Base-by-base conservation (phyloP, 179 eudicot species). In the Beta lomatogona region DNA sequence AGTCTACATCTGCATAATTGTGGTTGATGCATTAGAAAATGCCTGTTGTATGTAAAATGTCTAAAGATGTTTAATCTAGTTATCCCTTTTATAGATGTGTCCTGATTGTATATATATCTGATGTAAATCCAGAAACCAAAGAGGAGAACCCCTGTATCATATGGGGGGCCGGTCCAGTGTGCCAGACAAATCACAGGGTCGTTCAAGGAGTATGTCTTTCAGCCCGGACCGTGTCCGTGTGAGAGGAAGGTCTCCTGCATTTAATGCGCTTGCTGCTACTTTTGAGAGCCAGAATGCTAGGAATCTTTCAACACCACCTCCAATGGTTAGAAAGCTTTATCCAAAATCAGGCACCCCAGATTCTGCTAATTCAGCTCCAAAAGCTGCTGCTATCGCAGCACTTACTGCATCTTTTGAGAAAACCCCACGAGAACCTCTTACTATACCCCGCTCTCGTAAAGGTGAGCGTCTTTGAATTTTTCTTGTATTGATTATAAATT, bases 181-280 rank as follows among this genome's bases (percentile, higher is more conserved):
- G 71, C 91, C 93, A 13, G 99, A 97, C 75, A 93, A 97, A 88
- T 85, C 99, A 58, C 98, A 96, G 79, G 91, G 97, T 46, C 93
- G 97, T 71, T 92, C 98, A 28, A 87, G 99, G 89, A 97, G 99
- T 77, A 85, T 94, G 89, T 92, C 97, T 73, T 91, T 88, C 82
- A 92, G 97, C 85, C 89, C 97, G 41, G 99, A 97, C n/a, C 89
- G 99, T 79, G 91, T 87, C 21, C 93, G 99, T 46, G 97, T 92
- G 36, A 87, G 99, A 86, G 99, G 99, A 71, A 88, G 98, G 80
- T 97, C 99, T 83, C 99, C 98, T 63, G 99, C 98, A 66, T 97
- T 97, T 85, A 97, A 88, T 83, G 97, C 97, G 45, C 90, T 97
- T 54, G 99, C 99, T 75, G 94, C 99, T 77, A 91, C 83, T 66